phyloP scores from a whole-genome alignment of 169 alveolate species.

The Babesia ovata region DNA sequence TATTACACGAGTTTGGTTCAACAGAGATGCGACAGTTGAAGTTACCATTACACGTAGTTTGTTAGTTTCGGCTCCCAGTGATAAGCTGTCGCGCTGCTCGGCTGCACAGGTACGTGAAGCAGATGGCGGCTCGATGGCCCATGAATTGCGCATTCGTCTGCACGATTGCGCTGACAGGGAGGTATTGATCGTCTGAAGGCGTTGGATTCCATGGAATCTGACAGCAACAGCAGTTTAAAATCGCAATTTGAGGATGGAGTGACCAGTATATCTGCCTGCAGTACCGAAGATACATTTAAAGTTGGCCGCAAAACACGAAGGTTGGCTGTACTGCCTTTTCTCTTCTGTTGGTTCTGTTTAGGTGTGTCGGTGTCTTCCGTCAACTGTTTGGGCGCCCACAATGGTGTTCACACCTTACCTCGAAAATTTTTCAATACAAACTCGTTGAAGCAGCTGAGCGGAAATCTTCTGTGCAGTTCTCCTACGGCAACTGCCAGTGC shows the following conservation, averaged over 20 bases:
- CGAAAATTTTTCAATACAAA: background rate
- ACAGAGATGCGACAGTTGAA: background rate
- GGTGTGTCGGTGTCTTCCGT: background rate
- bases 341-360: background rate
- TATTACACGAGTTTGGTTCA: background rate
- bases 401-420: background rate
- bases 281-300: too few species aligned
- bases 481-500: background rate
- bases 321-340: background rate
- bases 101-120: background rate
- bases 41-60: background rate
- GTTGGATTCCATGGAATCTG: conserved; percentile 4
- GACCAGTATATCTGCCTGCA: background rate
- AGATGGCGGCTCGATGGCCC: background rate
- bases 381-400: background rate
- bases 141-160: background rate
- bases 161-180: background rate
- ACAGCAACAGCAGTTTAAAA: background rate
- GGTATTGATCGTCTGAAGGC: background rate
- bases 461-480: background rate
- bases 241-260: background rate
- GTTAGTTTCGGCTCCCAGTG: background rate
- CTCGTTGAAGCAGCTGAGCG: background rate
- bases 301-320: background rate
- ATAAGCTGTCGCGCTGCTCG: background rate